A percentile compares a stretch with the other conserved stretches of the same genome.
Evolutionary conservation across 2,329 filamentous ascomycete species (phyloP).

Genomic region (Teratosphaeria gauchensis): DNA sequence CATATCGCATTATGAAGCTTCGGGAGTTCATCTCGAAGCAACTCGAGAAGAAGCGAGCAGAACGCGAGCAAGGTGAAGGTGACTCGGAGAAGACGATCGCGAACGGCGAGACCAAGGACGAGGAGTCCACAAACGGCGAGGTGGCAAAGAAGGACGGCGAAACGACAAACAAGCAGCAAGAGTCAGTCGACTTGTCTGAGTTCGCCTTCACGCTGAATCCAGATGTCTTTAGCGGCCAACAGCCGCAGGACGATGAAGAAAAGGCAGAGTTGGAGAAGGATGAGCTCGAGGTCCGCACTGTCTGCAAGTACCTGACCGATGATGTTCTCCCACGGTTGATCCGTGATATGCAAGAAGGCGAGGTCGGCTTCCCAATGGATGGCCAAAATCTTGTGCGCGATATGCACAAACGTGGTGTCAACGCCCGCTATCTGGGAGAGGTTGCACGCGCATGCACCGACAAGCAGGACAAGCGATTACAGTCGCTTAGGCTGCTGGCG

Average conservation of each 20-base stretch:
- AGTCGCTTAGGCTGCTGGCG: conserved; percentile 66
- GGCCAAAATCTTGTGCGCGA: conserved; percentile 81
- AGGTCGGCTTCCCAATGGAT: conserved; percentile 97
- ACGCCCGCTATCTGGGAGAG: conserved; percentile 88
- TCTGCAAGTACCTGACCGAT: conserved; percentile 66
- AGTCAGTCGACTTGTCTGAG: conserved; percentile 73
- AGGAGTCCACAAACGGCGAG: conserved; percentile 12
- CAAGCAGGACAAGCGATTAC: conserved; percentile 57
- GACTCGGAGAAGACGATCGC: conserved; percentile 20
- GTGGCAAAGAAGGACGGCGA: conserved; percentile 19
- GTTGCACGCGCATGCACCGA: conserved; percentile 54
- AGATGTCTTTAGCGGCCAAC: conserved; percentile 88
- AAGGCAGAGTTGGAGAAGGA: conserved; percentile 74
- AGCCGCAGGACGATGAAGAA: conserved; percentile 81
- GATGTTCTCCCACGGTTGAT: conserved; percentile 77
- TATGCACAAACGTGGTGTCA: conserved; percentile 94
- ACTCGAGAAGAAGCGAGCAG: conserved; percentile 51
- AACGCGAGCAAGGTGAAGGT: conserved; percentile 24
- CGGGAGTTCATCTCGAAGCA: conserved; percentile 79
- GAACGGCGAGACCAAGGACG: conserved; percentile 11
- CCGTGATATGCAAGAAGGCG: conserved; percentile 78
- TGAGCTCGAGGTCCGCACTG: conserved; percentile 77
- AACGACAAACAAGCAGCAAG: conserved; percentile 35
- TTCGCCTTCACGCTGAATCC: conserved; percentile 89
- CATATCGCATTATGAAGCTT: conserved; percentile 75